A percentile compares a stretch with the other conserved stretches of the same genome.
These are phyloP conservation scores for Lactuca saligna DNA, from an alignment of 129 eudicot genomes.

Conservation along the genomic window DNA sequence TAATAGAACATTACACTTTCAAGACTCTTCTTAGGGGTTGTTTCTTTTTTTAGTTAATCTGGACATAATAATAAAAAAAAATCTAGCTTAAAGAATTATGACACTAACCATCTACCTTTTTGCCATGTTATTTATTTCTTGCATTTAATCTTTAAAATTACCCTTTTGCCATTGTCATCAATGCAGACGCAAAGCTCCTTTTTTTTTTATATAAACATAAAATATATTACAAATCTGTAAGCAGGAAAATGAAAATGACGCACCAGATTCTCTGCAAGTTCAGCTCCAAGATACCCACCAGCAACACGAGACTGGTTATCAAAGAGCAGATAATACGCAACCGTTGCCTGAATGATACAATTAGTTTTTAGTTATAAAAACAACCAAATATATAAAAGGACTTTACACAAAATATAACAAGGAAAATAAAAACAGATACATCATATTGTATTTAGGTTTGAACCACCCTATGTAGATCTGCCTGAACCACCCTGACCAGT, in stretches of 20 bases:
- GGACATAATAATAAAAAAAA: no score
- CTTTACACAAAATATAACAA: neutral
- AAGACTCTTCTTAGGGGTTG: no score
- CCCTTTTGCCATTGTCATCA: neutral
- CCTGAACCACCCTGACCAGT: no score
- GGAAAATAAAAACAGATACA: slow-evolving; percentile 1
- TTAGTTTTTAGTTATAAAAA: slow-evolving; percentile 6
- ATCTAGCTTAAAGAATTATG: no score
- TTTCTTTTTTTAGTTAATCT: no score
- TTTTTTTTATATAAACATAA: neutral
- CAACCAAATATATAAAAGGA: neutral
- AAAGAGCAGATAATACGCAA: slow-evolving; percentile 64
- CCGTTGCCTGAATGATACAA: slow-evolving; percentile 58
- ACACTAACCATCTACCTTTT: no score
- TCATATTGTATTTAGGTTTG: no score
- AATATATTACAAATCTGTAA: neutral
- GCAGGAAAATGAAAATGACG: slow-evolving; percentile 6
- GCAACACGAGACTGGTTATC: slow-evolving; percentile 71
- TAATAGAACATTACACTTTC: no score
- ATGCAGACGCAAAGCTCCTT: neutral
- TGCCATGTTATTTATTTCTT: no score
- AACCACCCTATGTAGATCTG: no score
- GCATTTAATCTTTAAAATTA: no score
- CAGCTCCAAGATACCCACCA: slow-evolving; percentile 77
- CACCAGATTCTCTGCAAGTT: slow-evolving; percentile 65